A percentile compares a stretch with the other conserved stretches of the same genome.
These are phyloP conservation scores for Verticillium tricorpus DNA, from an alignment of 2,329 filamentous ascomycete species.

Conservation along the genomic window DNA sequence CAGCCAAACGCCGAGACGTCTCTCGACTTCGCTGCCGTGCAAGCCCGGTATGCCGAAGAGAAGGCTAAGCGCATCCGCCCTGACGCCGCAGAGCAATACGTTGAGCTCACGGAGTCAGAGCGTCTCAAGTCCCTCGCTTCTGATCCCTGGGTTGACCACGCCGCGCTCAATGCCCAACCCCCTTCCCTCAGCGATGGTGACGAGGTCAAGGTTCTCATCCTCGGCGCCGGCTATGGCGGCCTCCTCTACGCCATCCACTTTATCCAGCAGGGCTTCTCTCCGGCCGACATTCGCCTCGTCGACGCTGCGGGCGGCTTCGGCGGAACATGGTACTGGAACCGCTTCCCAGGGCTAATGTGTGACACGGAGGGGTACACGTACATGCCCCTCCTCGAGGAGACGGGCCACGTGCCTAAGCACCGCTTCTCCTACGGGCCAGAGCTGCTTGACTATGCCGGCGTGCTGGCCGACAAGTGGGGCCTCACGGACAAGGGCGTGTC, in stretches of 20 bases:
- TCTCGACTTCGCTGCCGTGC: conserved; percentile 14
- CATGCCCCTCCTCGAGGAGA: conserved; percentile 56
- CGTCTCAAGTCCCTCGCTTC: conserved; percentile 18
- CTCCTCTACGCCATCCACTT: conserved; percentile 24
- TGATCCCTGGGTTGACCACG: conserved; percentile 31
- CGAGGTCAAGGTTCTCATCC: conserved; percentile 22
- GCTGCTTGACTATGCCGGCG: conserved; percentile 34
- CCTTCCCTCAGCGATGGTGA: conserved; percentile 20
- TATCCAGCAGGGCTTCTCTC: conserved; percentile 16
- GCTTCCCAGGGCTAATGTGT: conserved; percentile 46
- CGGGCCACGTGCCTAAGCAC: conserved; percentile 50
- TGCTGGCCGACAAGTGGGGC: conserved; percentile 35
- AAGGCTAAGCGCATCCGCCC: conserved; percentile 25
- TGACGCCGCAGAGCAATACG: conserved; percentile 27
- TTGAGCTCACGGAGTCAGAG: conserved; percentile 18
- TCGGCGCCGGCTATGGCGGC: conserved; percentile 30
- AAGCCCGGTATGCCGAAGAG: conserved; percentile 27
- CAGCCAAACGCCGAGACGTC: not conserved
- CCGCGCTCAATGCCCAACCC: conserved; percentile 19
- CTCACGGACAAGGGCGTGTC: conserved; percentile 34
- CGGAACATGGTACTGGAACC: conserved; percentile 49
- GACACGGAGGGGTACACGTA: conserved; percentile 59
- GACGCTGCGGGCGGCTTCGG: conserved; percentile 40
- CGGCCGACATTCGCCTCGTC: conserved; percentile 33
- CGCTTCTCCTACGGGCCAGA: conserved; percentile 40